These are phyloP conservation scores for Coleophoma cylindrospora DNA, from an alignment of 2,329 filamentous ascomycete species.

Conservation along the genomic window DNA sequence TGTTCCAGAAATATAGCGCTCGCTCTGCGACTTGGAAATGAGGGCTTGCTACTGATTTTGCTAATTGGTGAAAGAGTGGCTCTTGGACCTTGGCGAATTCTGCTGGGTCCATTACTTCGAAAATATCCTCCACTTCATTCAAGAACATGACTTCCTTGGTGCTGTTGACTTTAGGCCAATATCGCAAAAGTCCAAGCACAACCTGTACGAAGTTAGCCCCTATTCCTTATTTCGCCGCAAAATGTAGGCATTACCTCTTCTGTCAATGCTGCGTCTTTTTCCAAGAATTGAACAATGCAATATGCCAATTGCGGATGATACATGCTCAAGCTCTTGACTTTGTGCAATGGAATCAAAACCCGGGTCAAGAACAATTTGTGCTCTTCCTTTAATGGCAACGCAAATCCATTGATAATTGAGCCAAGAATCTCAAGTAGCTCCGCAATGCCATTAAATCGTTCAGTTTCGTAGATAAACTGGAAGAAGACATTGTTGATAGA, in stretches of 20 bases:
- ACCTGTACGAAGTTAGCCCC: constrained; percentile 48
- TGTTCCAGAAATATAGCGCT: constrained; percentile 99
- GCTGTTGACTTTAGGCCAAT: constrained; percentile 99
- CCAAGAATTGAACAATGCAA: constrained; percentile 97
- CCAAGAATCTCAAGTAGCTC: constrained; percentile 94
- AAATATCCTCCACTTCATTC: constrained; percentile 98
- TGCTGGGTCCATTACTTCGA: constrained; percentile 98
- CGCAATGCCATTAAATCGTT: constrained; percentile 96
- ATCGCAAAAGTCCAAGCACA: constrained; percentile 87
- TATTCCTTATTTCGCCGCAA: no score
- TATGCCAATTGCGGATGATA: constrained; percentile 98
- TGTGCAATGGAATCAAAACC: constrained; percentile 89
- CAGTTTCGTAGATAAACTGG: constrained; percentile 98
- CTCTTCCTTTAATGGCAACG: constrained; percentile 92
- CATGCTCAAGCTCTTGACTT: constrained; percentile 99
- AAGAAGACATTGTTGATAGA: constrained; percentile 99
- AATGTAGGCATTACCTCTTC: constrained; percentile 65
- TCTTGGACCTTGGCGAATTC: constrained; percentile 99
- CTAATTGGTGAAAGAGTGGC: constrained; percentile 92
- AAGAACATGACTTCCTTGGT: constrained; percentile 99
- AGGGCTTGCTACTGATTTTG: constrained; percentile 95
- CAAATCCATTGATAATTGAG: constrained; percentile 98
- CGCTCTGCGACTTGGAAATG: constrained; percentile 98
- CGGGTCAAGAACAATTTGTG: constrained; percentile 97
- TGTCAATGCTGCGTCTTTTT: constrained; percentile 94